phyloP scores from a whole-genome alignment of 2,329 filamentous ascomycete genomes.

The Monilinia fructicola region DNA sequence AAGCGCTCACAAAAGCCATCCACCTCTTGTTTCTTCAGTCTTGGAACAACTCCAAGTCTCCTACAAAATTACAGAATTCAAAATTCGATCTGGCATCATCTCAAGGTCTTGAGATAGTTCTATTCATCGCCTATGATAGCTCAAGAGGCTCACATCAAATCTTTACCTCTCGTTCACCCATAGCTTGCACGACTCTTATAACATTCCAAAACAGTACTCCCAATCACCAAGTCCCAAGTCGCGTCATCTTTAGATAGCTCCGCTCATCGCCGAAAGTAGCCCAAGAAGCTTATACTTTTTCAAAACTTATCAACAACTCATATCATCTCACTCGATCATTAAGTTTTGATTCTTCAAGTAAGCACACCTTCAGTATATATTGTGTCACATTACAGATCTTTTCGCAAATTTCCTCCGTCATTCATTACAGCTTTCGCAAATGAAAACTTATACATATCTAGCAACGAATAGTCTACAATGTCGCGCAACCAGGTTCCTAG shows the following conservation, averaged over 20 bases:
- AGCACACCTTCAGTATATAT: neutral
- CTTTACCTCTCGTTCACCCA: too few species aligned
- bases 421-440: neutral
- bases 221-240: neutral
- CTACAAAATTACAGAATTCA: neutral
- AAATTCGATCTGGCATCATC: neutral
- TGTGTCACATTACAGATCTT: neutral
- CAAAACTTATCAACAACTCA: neutral
- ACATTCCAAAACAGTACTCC: neutral
- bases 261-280: neutral
- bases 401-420: neutral
- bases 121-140: neutral
- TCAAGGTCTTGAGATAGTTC: too few species aligned
- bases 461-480: neutral
- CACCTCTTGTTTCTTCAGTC: neutral
- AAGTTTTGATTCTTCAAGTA: neutral
- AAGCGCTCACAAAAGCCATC: too few species aligned
- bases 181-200: neutral
- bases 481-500: neutral
- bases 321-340: neutral
- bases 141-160: neutral
- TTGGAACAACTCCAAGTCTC: too few species aligned
- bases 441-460: neutral
- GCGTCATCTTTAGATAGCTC: neutral
- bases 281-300: neutral